phyloP scores from a whole-genome alignment of 805 yeast species.

The Lachancea waltii region DNA sequence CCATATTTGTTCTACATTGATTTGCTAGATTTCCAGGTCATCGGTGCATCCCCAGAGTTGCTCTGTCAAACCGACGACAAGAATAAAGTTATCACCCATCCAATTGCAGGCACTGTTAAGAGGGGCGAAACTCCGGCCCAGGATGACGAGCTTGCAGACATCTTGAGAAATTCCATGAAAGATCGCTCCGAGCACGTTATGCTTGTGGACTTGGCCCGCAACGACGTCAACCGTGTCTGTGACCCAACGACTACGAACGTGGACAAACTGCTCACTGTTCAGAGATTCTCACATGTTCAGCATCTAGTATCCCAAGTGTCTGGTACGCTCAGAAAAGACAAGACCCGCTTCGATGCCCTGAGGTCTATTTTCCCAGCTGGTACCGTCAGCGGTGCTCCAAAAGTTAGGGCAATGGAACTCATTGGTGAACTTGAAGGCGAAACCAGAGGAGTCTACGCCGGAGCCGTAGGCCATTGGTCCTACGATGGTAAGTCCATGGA shows the following conservation, averaged over 20 bases:
- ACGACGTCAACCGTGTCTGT: slow-evolving; percentile 93
- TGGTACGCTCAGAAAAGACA: slow-evolving; percentile 77
- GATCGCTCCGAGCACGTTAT: slow-evolving; percentile 98
- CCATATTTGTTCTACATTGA: slow-evolving; percentile 95
- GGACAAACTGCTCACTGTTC: slow-evolving; percentile 82
- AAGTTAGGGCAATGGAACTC: slow-evolving; percentile 92
- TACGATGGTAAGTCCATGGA: slow-evolving; percentile 94
- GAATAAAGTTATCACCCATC: slow-evolving; percentile 82
- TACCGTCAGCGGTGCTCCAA: slow-evolving; percentile 97
- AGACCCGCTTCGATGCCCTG: slow-evolving; percentile 93
- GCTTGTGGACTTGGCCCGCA: slow-evolving; percentile 96
- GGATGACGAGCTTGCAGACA: slow-evolving; percentile 76
- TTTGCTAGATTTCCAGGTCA: slow-evolving; percentile 83
- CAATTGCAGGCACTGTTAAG: slow-evolving; percentile 93
- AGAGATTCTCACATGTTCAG: slow-evolving; percentile 94
- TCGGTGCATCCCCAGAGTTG: slow-evolving; percentile 96
- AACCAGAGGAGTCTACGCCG: slow-evolving; percentile 95
- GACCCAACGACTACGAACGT: slow-evolving; percentile 78
- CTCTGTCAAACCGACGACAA: slow-evolving; percentile 73
- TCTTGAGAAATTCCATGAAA: slow-evolving; percentile 67
- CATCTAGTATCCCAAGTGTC: slow-evolving; percentile 93
- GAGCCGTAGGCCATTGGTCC: slow-evolving; percentile 98
- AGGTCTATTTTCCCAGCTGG: slow-evolving; percentile 99
- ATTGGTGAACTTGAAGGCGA: slow-evolving; percentile 86
- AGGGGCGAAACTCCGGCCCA: slow-evolving; percentile 90